Base-by-base conservation (phyloP, 768 basidiomycete genomes). In the Xanthoconium stramineum region DNA sequence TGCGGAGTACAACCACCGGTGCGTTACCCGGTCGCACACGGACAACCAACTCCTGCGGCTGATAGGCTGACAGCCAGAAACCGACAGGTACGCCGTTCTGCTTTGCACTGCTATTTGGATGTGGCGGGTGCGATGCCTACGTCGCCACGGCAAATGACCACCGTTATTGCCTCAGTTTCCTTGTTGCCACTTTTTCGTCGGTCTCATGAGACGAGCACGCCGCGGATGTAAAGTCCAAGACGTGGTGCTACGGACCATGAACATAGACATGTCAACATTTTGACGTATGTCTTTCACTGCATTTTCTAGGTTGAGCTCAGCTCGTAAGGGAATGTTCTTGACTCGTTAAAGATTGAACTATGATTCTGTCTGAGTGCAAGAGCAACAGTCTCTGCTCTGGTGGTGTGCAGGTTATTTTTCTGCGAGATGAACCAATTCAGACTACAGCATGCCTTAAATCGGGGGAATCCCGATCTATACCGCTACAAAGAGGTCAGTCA, bases 71-170 rank as follows among this genome's bases (percentile, higher is more conserved):
- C 20, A 30, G 19, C 35, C 44, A 17, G 12, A 45, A 17, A 45
- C 8, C 6, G 29, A 53, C 14, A 44, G 29, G 30, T 11, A 24
- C 24, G 24, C 39, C 32, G 28, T 45, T 45, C 45, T 51, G 51
- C 46, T 28, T 38, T 52, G 50, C 62, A 58, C 52, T 39, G 54
- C 62, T 47, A 19, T 54, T 33, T 28, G 33, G 47, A 51, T 60
- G 50, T 48, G 30, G 38, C 20, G 47, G 13, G 32, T 39, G 47
- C 28, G 30, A 37, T 39, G 40, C 30, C 36, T 39, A 56, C 29
- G 54, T 58, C 48, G 44, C 51, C 55, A 47, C 28, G 62, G 54
- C 30, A 5, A 37, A 7, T 10, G 36, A 40, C 53, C 50, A 36
- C 48, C 14, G 46, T 43, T 30, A n/a, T 50, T 42, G 46, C 30